Evolutionary conservation across 2,329 filamentous ascomycete species (phyloP).

Genomic region (Hymenoscyphus linearis): DNA sequence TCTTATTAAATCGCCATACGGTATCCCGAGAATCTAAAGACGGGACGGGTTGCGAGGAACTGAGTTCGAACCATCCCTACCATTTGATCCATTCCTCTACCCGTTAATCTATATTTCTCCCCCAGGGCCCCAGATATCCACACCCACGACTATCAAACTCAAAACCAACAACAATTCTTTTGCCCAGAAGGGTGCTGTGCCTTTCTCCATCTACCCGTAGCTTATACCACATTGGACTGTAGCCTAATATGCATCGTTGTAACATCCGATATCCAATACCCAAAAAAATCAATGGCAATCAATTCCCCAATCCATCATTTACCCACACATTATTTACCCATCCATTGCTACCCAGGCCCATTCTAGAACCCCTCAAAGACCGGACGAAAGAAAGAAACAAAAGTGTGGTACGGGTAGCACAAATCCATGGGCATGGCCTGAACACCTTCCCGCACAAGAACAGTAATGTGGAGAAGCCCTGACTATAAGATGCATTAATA

Average conservation of each 20-base stretch:
- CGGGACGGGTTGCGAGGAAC: too few species aligned
- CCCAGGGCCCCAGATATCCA: neutral
- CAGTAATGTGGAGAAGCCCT: neutral
- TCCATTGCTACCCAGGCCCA: neutral
- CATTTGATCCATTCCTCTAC: neutral
- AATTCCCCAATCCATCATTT: neutral
- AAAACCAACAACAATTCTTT: neutral
- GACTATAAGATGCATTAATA: neutral
- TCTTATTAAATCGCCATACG: neutral
- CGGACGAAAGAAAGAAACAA: neutral
- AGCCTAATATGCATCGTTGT: neutral
- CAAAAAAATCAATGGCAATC: neutral
- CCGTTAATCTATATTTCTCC: neutral
- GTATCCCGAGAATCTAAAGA: too few species aligned
- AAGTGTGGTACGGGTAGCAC: neutral
- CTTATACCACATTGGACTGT: too few species aligned
- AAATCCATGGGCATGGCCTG: neutral
- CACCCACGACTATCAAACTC: neutral
- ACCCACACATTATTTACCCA: neutral
- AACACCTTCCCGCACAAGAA: neutral
- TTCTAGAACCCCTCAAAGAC: neutral
- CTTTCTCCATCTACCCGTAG: neutral
- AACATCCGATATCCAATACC: neutral
- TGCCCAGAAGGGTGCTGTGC: neutral
- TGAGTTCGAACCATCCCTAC: neutral